Evolutionary conservation across 1,139 yeast genomes (phyloP).

Genomic region (Pichia sp.): DNA sequence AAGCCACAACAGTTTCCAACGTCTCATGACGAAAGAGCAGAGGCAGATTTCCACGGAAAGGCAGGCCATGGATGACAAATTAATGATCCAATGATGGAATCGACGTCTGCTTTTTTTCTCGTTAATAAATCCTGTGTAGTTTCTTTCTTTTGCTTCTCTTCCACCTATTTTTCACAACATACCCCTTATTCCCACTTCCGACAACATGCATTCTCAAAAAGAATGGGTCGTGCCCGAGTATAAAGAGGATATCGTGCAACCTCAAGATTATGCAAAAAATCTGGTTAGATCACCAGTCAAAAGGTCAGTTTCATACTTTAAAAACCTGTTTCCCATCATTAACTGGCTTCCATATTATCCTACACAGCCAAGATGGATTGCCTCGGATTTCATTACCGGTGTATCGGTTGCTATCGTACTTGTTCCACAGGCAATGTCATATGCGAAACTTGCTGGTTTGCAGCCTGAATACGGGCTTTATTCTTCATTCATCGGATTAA

Average conservation of each 20-base stretch:
- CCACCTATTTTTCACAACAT: not conserved
- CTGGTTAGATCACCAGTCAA: constrained; percentile 35
- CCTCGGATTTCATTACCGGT: constrained; percentile 84
- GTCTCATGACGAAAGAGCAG: too few species aligned
- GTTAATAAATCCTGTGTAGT: too few species aligned
- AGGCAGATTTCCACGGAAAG: too few species aligned
- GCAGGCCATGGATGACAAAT: too few species aligned
- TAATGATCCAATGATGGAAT: too few species aligned
- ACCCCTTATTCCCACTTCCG: too few species aligned
- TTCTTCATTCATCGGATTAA: constrained; percentile 88
- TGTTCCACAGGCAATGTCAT: constrained; percentile 95
- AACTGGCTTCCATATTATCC: constrained; percentile 84
- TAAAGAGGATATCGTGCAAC: constrained; percentile 34
- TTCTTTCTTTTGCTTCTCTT: not conserved
- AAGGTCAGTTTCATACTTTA: constrained; percentile 36
- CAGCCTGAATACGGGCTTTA: constrained; percentile 82
- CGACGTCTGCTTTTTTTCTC: too few species aligned
- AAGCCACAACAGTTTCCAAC: too few species aligned
- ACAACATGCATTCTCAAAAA: too few species aligned
- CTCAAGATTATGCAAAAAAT: constrained; percentile 36
- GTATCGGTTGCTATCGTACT: constrained; percentile 87
- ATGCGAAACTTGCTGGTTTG: constrained; percentile 80
- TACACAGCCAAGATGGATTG: constrained; percentile 50
- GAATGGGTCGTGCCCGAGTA: not conserved
- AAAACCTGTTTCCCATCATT: constrained; percentile 69